Percentiles rank a stretch among this genome's conserved stretches.
phyloP scores from a whole-genome alignment of 495 filamentous ascomycete genomes.

The Lophiotrema nucula region DNA sequence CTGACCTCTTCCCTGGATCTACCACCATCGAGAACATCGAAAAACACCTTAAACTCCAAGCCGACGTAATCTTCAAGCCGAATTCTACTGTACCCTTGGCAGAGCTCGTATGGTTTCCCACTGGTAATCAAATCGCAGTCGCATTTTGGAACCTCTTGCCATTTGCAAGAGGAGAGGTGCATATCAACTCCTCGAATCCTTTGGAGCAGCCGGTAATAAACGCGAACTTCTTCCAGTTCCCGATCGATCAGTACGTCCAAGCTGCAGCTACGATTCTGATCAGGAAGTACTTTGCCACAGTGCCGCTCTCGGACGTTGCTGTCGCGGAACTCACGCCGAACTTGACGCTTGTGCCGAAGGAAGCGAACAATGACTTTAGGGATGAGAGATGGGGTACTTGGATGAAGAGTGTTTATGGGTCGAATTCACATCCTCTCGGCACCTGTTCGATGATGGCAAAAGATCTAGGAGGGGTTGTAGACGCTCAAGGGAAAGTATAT shows the following conservation, averaged over 20 bases:
- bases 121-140: not conserved
- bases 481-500: conserved; percentile 14
- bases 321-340: conserved; percentile 5
- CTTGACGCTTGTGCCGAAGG: conserved; percentile 6
- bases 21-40: conserved; percentile 29
- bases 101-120: conserved; percentile 18
- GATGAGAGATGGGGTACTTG: conserved; percentile 9
- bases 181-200: conserved; percentile 4
- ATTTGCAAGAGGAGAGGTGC: conserved; percentile 21
- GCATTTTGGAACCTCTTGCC: conserved; percentile 23
- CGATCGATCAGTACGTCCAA: conserved; percentile 10
- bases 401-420: conserved; percentile 1
- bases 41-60: conserved; percentile 2
- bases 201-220: conserved; percentile 6
- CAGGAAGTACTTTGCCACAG: conserved; percentile 7
- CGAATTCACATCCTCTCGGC: conserved; percentile 23
- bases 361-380: not conserved
- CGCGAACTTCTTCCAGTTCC: conserved; percentile 20
- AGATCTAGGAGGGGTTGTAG: conserved; percentile 28
- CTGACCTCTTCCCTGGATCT: conserved; percentile 44
- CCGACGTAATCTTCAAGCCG: conserved; percentile 17
- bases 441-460: conserved; percentile 15
- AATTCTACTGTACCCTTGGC: conserved; percentile 15
- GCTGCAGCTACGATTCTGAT: not conserved
- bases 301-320: conserved; percentile 7